Base-by-base conservation (phyloP, 176 grass and related monocot genomes). In the Musa beccarii region DNA sequence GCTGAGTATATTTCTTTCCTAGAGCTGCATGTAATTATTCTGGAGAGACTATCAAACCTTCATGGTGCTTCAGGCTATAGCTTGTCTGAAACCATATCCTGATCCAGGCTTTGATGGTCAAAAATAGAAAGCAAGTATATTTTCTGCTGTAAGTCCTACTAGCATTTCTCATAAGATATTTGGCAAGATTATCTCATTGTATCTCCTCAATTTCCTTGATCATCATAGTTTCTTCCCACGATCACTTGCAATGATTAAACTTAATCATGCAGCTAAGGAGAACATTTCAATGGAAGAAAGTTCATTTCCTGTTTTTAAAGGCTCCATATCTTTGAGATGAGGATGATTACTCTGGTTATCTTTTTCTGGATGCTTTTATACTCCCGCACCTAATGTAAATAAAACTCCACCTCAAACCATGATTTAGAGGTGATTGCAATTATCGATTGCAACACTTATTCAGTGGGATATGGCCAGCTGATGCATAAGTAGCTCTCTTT, bases 1-100 rank as follows among this genome's bases (percentile, higher is more conserved):
- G 89, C 92, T 0, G 77, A 89, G 74, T 96, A 89, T 84, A 89
- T 92, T 79, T 92, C 84, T 70, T 69, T 83, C 62, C 84, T 96
- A 43, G 82, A 92, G 80, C 69, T 96, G 25, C 85, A 85, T 83
- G 82, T 92, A 74, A 25, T 68, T 6, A 23, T 74, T 62, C 56
- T 96, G 63, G 81, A 66, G 79, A 92, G 68, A 69, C 74, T 92
- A 20, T 83, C 84, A 1, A 29, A 14, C 25, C 49, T 96, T 29
- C 57, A 61, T 61, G 57, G 57, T 19, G 57, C 13, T 61, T 61
- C 57, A 61, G 57, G 17, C 57, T 61, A 61, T 19, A 8, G 9
- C 17, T 61, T 61, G 17, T 61, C 15, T 61, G 9, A 61, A 61
- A 19, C 2, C 34, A 43, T 43, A 43, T 43, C 34, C 57, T 9